These are phyloP conservation scores for Discostella stelligera DNA, from an alignment of 352 stramenopile genomes.

Conservation along the genomic window DNA sequence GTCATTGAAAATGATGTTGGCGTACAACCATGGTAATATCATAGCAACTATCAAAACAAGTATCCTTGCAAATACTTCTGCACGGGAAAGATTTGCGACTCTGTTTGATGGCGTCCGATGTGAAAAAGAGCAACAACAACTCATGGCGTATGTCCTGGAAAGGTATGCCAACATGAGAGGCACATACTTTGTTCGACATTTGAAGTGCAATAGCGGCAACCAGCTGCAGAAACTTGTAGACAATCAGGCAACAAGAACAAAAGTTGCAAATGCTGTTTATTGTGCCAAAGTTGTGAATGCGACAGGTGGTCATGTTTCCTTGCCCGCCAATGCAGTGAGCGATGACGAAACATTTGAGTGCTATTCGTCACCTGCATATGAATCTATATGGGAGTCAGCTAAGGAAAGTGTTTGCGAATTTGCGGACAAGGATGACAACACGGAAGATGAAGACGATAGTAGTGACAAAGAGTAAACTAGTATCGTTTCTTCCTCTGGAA, in stretches of 20 bases:
- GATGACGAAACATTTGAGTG: too few relatives aligned
- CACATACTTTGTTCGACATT: too few relatives aligned
- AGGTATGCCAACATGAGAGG: too few relatives aligned
- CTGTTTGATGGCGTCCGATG: too few relatives aligned
- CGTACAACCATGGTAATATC: conserved; percentile 27
- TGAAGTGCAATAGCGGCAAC: conserved; percentile 9
- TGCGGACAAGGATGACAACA: background rate
- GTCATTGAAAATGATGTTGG: conserved; percentile 36
- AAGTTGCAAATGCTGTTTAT: background rate
- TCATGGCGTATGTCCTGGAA: background rate
- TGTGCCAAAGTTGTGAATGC: background rate
- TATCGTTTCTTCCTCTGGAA: conserved; percentile 1
- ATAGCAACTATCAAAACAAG: conserved; percentile 19
- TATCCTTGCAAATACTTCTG: conserved; percentile 3
- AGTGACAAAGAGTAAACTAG: conserved; percentile 5
- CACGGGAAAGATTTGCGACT: too few relatives aligned
- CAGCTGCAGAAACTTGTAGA: conserved; percentile 3
- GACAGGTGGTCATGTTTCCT: too few relatives aligned
- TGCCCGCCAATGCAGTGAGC: too few relatives aligned
- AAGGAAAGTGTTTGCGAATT: conserved; percentile 7
- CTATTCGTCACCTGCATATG: background rate
- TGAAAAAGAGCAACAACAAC: background rate
- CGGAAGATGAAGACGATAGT: background rate
- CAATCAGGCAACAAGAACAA: conserved; percentile 1
- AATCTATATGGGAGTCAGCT: conserved; percentile 1